These are phyloP conservation scores for Salix koriyanagi DNA, from an alignment of 345 rosid species.

Conservation along the genomic window DNA sequence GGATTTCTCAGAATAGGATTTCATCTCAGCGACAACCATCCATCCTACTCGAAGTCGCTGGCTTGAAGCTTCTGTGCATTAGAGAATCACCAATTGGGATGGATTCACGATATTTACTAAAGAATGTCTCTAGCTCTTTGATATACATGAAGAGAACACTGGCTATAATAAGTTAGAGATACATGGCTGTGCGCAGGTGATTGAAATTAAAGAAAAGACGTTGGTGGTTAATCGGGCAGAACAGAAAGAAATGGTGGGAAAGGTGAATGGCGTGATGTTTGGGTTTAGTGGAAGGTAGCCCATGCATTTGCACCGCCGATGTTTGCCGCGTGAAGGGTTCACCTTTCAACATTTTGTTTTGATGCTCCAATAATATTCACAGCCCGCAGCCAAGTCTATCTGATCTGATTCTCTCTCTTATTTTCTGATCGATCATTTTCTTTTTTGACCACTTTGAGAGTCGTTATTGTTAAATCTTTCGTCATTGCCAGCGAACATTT, in stretches of 20 bases:
- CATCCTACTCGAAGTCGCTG: neutral
- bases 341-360: neutral
- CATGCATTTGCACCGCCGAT: constrained; percentile 1
- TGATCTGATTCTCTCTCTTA: neutral
- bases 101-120: neutral
- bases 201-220: neutral
- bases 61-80: neutral
- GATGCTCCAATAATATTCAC: neutral
- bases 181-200: no score
- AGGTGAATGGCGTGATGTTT: neutral
- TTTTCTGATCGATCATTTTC: no score
- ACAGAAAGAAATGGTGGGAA: neutral
- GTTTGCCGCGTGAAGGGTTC: constrained; percentile 24
- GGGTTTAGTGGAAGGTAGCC: neutral
- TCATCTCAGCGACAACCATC: neutral
- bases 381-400: neutral
- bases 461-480: neutral
- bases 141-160: no score
- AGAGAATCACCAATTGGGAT: neutral
- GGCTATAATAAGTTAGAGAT: no score
- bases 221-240: neutral
- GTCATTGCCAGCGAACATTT: neutral
- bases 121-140: no score
- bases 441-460: neutral
- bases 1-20: neutral